Evolutionary conservation across 768 basidiomycete genomes (phyloP).

Genomic region (Amanita polypyramis): DNA sequence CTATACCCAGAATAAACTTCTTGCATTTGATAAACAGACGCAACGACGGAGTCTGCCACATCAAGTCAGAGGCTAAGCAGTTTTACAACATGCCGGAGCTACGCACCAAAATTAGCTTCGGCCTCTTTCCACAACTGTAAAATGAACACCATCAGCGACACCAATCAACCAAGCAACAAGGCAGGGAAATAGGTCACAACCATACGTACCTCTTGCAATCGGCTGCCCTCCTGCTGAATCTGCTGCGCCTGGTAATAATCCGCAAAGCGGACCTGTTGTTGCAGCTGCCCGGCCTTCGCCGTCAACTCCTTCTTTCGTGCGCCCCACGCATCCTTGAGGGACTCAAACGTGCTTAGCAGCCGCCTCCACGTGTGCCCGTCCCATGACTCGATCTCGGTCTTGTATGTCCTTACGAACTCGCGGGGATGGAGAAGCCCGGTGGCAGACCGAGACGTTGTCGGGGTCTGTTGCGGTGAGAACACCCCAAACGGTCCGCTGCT

Average conservation of each 20-base stretch:
- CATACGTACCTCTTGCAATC: constrained; percentile 54
- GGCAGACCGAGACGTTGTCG: constrained; percentile 20
- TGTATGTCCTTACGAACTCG: constrained; percentile 55
- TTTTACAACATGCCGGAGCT: not conserved
- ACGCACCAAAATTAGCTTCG: constrained; percentile 38
- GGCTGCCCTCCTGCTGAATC: constrained; percentile 43
- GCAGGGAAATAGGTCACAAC: too few relatives aligned
- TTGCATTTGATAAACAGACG: constrained; percentile 65
- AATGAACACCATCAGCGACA: not conserved
- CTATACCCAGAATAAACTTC: constrained; percentile 68
- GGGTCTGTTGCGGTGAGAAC: constrained; percentile 3
- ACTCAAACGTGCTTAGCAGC: constrained; percentile 49
- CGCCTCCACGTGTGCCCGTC: constrained; percentile 66
- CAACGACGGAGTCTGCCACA: constrained; percentile 47
- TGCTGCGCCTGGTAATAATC: constrained; percentile 32
- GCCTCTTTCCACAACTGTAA: constrained; percentile 47
- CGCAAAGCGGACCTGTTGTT: constrained; percentile 34
- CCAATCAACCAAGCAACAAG: constrained; percentile 3
- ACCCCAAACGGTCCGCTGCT: constrained; percentile 7
- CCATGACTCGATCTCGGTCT: constrained; percentile 62
- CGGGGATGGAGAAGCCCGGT: constrained; percentile 51
- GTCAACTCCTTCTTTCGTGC: constrained; percentile 45
- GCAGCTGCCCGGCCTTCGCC: constrained; percentile 31
- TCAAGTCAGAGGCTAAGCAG: not conserved
- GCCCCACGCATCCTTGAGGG: constrained; percentile 59